Evolutionary conservation across 768 basidiomycete species (phyloP), one percentile per base, ranked within the genome.

Genomic region (Steccherinum ochraceum): DNA sequence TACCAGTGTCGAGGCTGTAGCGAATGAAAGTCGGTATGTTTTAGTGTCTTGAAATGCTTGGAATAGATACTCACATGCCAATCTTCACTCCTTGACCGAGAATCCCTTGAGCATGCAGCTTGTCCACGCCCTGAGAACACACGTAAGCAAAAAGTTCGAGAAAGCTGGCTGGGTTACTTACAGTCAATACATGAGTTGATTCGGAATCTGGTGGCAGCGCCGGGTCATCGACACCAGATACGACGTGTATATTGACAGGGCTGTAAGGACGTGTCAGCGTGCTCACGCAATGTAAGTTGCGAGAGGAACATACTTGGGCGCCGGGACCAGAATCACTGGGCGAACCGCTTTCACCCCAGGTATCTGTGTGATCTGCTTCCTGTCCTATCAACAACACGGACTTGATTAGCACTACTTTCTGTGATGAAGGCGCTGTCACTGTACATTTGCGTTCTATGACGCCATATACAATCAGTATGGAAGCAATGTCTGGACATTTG

Each of bases 81-180:
- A 89, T 74, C 58, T 83, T 84, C 62, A 86, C 69, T 2, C 84
- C 84, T 39, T 73, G 73, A 12, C 87, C 86, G 23, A 72, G 71
- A 58, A 81, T 73, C 0, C 83, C 84, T 53, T 74, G 59, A 4
- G 80, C 80, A 59, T 87, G 84, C 18, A 84, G 70, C 53, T 75
- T 78, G 57, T 85, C 79, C 1, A 85, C 84, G 18, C 81, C 79
- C 78, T 81, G n/a, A 30, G 19, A 27, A 42, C 27, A 23, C 26
- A 46, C 45, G 12, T 45, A 19, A 13, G n/a, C n/a, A 39, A 4
- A 43, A 26, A 44, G 27, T 44, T 21, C 39, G 2, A 23, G 5
- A 30, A 24, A 47, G 24, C 19, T 4, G 23, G 3, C 23, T 52
- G 40, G 25, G 46, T 23, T 23, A 19, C n/a, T 53, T 54, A 79